Evolutionary conservation across 2,329 filamentous ascomycete species (phyloP), one percentile per base, ranked within the genome.

Genomic region (Byssoonygena ceratinophila): DNA sequence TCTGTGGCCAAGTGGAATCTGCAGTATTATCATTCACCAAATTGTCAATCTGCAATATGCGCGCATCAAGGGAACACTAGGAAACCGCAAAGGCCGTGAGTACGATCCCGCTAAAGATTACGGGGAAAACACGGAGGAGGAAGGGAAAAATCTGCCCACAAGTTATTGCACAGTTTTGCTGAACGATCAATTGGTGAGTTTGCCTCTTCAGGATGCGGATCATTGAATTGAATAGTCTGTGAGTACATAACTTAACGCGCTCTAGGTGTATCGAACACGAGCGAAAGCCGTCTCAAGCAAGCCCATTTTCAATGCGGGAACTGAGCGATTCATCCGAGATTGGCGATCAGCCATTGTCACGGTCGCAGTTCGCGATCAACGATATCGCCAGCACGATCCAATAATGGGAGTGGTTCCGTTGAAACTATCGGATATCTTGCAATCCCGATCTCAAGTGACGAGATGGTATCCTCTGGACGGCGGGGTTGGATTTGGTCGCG

Each of bases 401-500:
- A 88, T 98, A 55, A 80, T 97, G 29, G 92, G 92, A 37, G 85
- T 97, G 3, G 85, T 97, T 1, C 88, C 90, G 1, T 73, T 98
- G 54, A 92, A 89, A 66, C 69, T 97, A 0, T 86, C 87, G 0
- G 88, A 96, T 46, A 78, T 96, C n/a, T 74, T 98, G 20, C 82
- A 91, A 61, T 94, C 84, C 0, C 85, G 82, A 59, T 94, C 88
- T 41, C 88, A 97, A 66, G 78, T 83, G 51, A 94, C 89, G 2
- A 76, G 89, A 55, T 96, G 90, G 89, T 97, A 96, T 66, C 91
- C 92, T n/a, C 77, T 98, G 0, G 90, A 95, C 63, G 92, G 91
- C 20, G 92, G 92, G 9, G 83, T 97, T 57, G 87, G 92, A 0
- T 97, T 92, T 58, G 92, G 92, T 36, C 84, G 91, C 6, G 78